These are phyloP conservation scores for Candida dubliniensis DNA, from an alignment of 1,139 yeast species.

Conservation along the genomic window DNA sequence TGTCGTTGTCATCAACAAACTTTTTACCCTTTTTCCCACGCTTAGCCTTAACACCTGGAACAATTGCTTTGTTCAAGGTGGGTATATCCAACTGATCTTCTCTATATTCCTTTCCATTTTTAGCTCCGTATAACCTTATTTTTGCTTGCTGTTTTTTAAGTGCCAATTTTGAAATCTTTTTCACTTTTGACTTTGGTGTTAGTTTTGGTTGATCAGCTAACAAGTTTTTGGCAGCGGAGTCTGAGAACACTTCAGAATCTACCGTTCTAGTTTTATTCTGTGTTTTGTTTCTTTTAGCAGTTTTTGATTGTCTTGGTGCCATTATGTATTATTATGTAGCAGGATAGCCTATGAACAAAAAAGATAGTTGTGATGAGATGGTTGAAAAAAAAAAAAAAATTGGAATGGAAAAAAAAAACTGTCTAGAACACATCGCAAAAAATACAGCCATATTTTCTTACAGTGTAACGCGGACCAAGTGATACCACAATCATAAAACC, in stretches of 20 bases:
- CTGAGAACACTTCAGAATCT: constrained; percentile 65
- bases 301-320: constrained; percentile 61
- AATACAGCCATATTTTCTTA: neutral
- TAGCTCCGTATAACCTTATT: constrained; percentile 67
- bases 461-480: too few species aligned
- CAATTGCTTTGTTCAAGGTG: constrained; percentile 72
- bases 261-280: constrained; percentile 58
- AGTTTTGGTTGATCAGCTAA: constrained; percentile 61
- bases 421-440: neutral
- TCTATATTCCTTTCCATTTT: constrained; percentile 62
- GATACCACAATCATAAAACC: too few species aligned
- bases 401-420: neutral
- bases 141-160: constrained; percentile 67
- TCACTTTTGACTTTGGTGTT: constrained; percentile 58
- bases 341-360: neutral
- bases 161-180: constrained; percentile 49
- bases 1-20: constrained; percentile 73
- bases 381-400: constrained; percentile 5
- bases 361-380: constrained; percentile 1
- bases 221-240: constrained; percentile 64
- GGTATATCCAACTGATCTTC: constrained; percentile 83
- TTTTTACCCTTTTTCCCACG: constrained; percentile 92
- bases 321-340: constrained; percentile 49
- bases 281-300: constrained; percentile 53
- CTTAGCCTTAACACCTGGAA: constrained; percentile 77